Evolutionary conservation across 805 yeast genomes (phyloP).

Genomic region (Metschnikowia hibisci): DNA sequence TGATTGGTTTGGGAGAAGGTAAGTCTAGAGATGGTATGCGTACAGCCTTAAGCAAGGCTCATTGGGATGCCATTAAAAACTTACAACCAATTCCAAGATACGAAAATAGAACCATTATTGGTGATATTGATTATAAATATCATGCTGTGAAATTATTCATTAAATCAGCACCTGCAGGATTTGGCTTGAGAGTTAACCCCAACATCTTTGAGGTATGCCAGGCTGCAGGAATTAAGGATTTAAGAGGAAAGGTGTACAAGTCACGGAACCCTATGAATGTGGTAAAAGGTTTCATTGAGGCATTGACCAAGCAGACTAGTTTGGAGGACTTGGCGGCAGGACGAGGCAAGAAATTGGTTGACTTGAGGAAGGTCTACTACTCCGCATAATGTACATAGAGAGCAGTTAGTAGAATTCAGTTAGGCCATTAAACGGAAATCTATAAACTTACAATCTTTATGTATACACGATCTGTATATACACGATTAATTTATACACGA

Average conservation of each 20-base stretch:
- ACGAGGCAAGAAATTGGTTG: constrained; percentile 93
- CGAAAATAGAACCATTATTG: constrained; percentile 87
- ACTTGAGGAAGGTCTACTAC: constrained; percentile 86
- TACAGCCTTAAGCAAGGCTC: constrained; percentile 76
- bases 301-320: constrained; percentile 73
- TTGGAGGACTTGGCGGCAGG: constrained; percentile 84
- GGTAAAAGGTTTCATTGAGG: constrained; percentile 84
- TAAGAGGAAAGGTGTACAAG: constrained; percentile 86
- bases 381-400: constrained; percentile 34
- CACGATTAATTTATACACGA: too few relatives aligned
- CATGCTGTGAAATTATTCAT: constrained; percentile 83
- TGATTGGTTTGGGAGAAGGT: constrained; percentile 94
- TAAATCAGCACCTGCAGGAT: constrained; percentile 88
- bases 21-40: constrained; percentile 75
- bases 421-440: too few relatives aligned
- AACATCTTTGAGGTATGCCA: constrained; percentile 87
- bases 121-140: constrained; percentile 74
- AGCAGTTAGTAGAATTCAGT: background rate
- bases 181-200: constrained; percentile 88
- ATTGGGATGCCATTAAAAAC: constrained; percentile 90
- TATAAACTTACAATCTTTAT: too few relatives aligned
- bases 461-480: too few relatives aligned
- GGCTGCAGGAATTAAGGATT: constrained; percentile 89
- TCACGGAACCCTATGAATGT: constrained; percentile 95
- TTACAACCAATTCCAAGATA: constrained; percentile 77